Evolutionary conservation across 2,329 filamentous ascomycete genomes (phyloP).

Genomic region (Phyllosticta citrichinensis): DNA sequence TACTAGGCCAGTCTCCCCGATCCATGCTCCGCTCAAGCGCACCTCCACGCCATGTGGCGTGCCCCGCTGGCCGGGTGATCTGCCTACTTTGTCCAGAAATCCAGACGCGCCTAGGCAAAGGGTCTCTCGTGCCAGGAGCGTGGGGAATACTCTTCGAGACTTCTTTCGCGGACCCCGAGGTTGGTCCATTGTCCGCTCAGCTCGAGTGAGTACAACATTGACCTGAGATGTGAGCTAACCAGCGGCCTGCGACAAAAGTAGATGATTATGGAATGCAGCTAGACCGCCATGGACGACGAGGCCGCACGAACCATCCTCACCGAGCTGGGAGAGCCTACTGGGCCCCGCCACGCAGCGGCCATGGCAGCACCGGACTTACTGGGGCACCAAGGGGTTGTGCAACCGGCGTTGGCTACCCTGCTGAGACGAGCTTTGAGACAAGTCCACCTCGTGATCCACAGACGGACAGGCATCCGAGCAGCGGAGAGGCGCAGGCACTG

Average conservation of each 20-base stretch:
- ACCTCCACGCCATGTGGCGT: slow-evolving; percentile 6
- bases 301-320: neutral
- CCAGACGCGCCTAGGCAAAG: slow-evolving; percentile 1
- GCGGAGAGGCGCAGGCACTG: neutral
- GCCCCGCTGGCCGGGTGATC: slow-evolving; percentile 11
- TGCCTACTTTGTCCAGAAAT: neutral
- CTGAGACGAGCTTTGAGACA: slow-evolving; percentile 1
- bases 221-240: neutral
- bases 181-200: neutral
- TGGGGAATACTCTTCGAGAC: slow-evolving; percentile 3
- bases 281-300: neutral
- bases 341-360: slow-evolving; percentile 3
- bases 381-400: neutral
- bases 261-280: neutral
- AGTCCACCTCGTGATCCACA: neutral
- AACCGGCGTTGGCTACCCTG: neutral
- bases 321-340: slow-evolving; percentile 8
- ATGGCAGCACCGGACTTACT: slow-evolving; percentile 2
- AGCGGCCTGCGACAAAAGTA: neutral
- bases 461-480: neutral
- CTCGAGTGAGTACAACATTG: neutral
- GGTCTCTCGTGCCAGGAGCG: slow-evolving; percentile 2
- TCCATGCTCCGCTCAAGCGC: slow-evolving; percentile 3
- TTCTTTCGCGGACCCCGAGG: slow-evolving; percentile 3
- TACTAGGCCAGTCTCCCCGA: slow-evolving; percentile 3